phyloP scores from a whole-genome alignment of 495 filamentous ascomycete genomes.

The Bathelium albidoporum region DNA sequence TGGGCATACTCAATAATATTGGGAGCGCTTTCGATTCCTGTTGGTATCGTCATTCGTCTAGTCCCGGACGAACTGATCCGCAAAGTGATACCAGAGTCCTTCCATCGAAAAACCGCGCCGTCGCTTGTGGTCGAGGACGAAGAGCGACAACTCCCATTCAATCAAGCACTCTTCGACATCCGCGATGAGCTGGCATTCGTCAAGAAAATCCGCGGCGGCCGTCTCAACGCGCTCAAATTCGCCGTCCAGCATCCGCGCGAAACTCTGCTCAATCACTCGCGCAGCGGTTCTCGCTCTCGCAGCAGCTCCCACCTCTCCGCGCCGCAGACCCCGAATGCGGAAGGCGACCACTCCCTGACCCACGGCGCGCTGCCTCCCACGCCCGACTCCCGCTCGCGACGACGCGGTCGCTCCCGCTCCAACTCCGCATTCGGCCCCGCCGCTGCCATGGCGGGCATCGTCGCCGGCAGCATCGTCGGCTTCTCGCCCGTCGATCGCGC shows the following conservation, averaged over 20 bases:
- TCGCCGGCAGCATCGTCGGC: conserved; percentile 76
- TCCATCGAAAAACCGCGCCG: conserved; percentile 29
- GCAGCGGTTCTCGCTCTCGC: conserved; percentile 64
- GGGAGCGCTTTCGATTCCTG: conserved; percentile 58
- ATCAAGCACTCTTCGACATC: conserved; percentile 30
- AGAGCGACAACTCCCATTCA: conserved; percentile 53
- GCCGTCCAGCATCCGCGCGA: conserved; percentile 70
- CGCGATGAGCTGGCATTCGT: conserved; percentile 44
- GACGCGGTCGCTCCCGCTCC: conserved; percentile 67
- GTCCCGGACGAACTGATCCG: conserved; percentile 59
- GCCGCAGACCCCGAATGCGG: conserved; percentile 55
- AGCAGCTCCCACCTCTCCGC: conserved; percentile 46
- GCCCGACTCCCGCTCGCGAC: conserved; percentile 62
- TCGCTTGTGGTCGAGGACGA: conserved; percentile 54
- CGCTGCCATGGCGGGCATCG: conserved; percentile 76
- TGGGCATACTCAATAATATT: conserved; percentile 69
- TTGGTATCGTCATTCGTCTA: conserved; percentile 61
- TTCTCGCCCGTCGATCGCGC: conserved; percentile 74
- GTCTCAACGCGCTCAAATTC: conserved; percentile 77
- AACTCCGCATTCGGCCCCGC: conserved; percentile 79
- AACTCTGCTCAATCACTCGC: conserved; percentile 56
- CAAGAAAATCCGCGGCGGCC: conserved; percentile 68
- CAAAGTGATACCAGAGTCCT: conserved; percentile 39
- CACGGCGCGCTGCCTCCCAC: conserved; percentile 43
- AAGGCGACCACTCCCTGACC: conserved; percentile 36